Percentiles rank a stretch among this genome's conserved stretches.
phyloP scores from a whole-genome alignment of 257 asterid genomes.

The Dorcoceras hygrometricum region DNA sequence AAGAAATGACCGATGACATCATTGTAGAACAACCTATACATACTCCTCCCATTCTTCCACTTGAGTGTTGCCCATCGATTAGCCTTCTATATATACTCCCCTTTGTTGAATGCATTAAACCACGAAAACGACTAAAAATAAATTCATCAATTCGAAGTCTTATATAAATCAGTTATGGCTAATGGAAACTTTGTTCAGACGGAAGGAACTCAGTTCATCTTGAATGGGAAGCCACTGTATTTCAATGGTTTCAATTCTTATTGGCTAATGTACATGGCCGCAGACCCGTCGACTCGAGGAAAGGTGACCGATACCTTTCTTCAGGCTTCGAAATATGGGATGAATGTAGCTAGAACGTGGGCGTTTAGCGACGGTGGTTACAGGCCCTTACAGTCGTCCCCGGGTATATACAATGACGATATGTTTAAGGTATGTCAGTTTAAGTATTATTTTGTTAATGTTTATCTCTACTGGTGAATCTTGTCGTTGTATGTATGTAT shows the following conservation, averaged over 20 bases:
- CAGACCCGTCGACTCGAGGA: slow-evolving; percentile 37
- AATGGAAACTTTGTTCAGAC: slow-evolving; percentile 29
- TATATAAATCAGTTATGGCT: slow-evolving; percentile 23
- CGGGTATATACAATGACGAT: slow-evolving; percentile 42
- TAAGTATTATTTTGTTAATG: background rate
- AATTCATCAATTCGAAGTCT: background rate
- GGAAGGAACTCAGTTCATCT: slow-evolving; percentile 38
- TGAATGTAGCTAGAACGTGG: slow-evolving; percentile 56
- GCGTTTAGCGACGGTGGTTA: slow-evolving; percentile 64
- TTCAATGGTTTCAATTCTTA: slow-evolving; percentile 62
- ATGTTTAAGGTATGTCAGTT: slow-evolving; percentile 40
- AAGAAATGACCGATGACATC: too few species aligned
- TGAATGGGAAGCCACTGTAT: slow-evolving; percentile 38
- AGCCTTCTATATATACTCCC: slow-evolving; percentile 19
- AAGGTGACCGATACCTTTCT: slow-evolving; percentile 41
- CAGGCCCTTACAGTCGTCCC: slow-evolving; percentile 42
- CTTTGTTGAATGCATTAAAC: slow-evolving; percentile 1
- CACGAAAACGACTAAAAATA: background rate
- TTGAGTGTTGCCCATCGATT: slow-evolving; percentile 2
- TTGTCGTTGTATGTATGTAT: background rate
- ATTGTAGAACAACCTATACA: too few species aligned
- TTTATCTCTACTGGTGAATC: too few species aligned
- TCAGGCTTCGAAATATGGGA: slow-evolving; percentile 45
- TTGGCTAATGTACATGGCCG: slow-evolving; percentile 57
- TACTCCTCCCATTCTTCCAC: slow-evolving; percentile 21